Base-by-base conservation (phyloP, 495 filamentous ascomycete genomes). In the Sporormia fimetaria region DNA sequence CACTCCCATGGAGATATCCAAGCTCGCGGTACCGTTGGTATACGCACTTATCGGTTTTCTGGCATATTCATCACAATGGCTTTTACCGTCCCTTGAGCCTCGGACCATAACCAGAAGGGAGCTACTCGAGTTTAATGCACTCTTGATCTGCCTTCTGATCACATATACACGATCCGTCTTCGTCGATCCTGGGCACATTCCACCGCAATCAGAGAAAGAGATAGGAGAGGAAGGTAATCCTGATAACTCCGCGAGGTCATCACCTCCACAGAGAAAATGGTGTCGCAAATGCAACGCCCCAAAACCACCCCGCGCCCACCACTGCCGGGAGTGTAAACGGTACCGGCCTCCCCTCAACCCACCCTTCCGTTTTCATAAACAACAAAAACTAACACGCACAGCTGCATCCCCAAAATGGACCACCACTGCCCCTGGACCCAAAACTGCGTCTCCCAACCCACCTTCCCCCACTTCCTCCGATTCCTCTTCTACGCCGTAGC, bases 401-500 rank as follows among this genome's bases (percentile, higher is more conserved):
- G 80, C 59, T 98, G 90, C 61, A 79, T 96, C 43, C 82, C 87
- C 1, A 87, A 83, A 58, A 96, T 98, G 92, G 90, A 98, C 66
- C 90, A 98, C 62, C 90, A 98, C 64, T 98, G 90, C 56, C 87
- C 90, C 0, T 98, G 90, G 90, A 95, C 87, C 1, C 63, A 67
- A 29, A 95, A 92, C 58, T 98, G 90, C 63, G 85, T 96, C 29
- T 94, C 87, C 2, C 72, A 93, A 57, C 75, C 78, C 37, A 92
- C 87, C 9, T 81, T 88, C 54, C 87, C 87, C 8, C 79, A 93
- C 62, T 94, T 93, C 60, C 57, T 90, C 11, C 87, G 87, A 35
- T 94, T 95, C 61, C 63, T 95, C 16, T 67, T 82, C 57, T 93
- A 81, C 63, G 69, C 82, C 21, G 78, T 83, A 28, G 45, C 70